These are phyloP conservation scores for Penicillium palitans DNA, from an alignment of 2,329 filamentous ascomycete species.

Conservation along the genomic window DNA sequence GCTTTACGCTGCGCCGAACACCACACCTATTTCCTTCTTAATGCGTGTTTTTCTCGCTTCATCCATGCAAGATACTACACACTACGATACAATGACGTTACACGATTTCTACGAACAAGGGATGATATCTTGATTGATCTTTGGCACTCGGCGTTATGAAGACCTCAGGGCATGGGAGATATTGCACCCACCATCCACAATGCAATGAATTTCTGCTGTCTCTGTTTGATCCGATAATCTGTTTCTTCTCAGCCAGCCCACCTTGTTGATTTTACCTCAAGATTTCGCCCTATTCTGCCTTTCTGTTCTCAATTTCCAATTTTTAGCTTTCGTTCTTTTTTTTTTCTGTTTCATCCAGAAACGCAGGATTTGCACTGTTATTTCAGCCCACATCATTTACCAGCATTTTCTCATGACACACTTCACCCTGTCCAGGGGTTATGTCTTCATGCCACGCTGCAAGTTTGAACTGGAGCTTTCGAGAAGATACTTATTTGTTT, in stretches of 20 bases:
- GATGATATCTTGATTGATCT: slow-evolving; percentile 16
- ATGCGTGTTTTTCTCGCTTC: slow-evolving; percentile 11
- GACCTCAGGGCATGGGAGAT: slow-evolving; percentile 12
- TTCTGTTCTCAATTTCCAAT: slow-evolving; percentile 2
- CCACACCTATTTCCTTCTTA: slow-evolving; percentile 1
- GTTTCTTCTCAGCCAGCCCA: background rate
- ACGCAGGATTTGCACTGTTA: slow-evolving; percentile 9
- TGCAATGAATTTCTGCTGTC: slow-evolving; percentile 4
- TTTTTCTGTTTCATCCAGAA: background rate
- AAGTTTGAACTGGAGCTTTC: background rate
- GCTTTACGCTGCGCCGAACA: background rate
- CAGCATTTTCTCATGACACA: slow-evolving; percentile 12
- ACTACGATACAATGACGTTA: slow-evolving; percentile 17
- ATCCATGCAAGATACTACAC: background rate
- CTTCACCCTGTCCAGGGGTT: background rate
- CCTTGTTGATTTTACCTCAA: background rate
- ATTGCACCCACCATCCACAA: slow-evolving; percentile 8
- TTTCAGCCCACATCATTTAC: slow-evolving; percentile 5
- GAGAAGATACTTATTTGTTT: background rate
- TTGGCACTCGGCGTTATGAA: slow-evolving; percentile 22
- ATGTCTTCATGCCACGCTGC: background rate
- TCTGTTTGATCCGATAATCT: background rate
- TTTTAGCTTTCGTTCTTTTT: background rate
- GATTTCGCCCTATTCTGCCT: background rate
- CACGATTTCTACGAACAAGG: slow-evolving; percentile 22